A percentile compares a stretch with the other conserved stretches of the same genome.
These are phyloP conservation scores for Spiraea crenata DNA, from an alignment of 331 rosid genomes.

Conservation along the genomic window DNA sequence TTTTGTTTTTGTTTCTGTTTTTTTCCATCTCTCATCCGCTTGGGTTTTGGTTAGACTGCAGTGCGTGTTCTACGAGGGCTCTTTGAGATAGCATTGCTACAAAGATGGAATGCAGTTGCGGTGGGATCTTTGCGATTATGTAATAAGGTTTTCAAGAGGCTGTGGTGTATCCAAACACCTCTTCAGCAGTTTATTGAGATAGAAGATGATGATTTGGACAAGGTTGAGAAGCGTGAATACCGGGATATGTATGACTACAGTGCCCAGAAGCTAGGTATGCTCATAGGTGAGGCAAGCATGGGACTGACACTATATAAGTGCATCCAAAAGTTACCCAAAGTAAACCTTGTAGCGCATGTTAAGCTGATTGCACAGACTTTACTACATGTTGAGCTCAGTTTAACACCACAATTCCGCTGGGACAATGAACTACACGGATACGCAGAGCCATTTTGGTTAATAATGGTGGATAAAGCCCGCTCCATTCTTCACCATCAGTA, in stretches of 20 bases:
- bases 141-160: constrained; percentile 88
- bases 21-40: too few relatives aligned
- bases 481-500: constrained; percentile 84
- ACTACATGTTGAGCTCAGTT: constrained; percentile 84
- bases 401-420: constrained; percentile 95
- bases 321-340: constrained; percentile 87
- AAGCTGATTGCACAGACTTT: constrained; percentile 94
- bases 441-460: constrained; percentile 94
- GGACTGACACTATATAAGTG: constrained; percentile 84
- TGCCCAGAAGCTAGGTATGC: constrained; percentile 91
- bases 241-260: constrained; percentile 96
- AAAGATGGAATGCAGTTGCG: constrained; percentile 95
- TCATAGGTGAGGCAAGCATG: constrained; percentile 75
- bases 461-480: constrained; percentile 94
- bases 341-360: constrained; percentile 94
- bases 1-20: constrained; percentile 4
- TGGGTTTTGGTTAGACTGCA: constrained; percentile 84
- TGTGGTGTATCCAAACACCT: constrained; percentile 95
- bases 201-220: constrained; percentile 62
- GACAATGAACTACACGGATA: constrained; percentile 89
- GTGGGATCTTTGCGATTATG: constrained; percentile 89
- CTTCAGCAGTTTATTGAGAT: constrained; percentile 88
- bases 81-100: constrained; percentile 85
- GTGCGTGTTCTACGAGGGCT: constrained; percentile 98
- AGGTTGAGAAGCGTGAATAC: constrained; percentile 89